Percentiles rank a stretch among this genome's conserved stretches.
Evolutionary conservation across 108 stramenopile genomes (phyloP).

Genomic region (Pseudonitzschia multiseries): DNA sequence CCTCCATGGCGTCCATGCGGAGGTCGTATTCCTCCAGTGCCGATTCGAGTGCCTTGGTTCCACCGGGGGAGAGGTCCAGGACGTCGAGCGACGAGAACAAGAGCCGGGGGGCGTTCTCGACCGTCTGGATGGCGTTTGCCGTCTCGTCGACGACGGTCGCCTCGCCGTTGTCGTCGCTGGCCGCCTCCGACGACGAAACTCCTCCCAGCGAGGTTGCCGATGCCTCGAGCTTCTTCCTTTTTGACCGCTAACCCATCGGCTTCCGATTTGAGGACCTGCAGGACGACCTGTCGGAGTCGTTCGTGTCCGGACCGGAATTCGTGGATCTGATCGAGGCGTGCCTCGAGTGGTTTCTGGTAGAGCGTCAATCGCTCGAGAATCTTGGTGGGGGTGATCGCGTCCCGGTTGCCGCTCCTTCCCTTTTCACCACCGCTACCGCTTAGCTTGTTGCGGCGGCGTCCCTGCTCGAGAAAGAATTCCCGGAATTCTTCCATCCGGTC

Average conservation of each 20-base stretch:
- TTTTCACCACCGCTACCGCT: constrained; percentile 1
- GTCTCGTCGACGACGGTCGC: constrained; percentile 1
- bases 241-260: constrained; percentile 46
- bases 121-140: constrained; percentile 61
- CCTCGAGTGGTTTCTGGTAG: constrained; percentile 67
- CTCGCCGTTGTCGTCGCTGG: background rate
- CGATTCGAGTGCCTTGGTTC: constrained; percentile 56
- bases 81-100: constrained; percentile 67
- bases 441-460: constrained; percentile 63
- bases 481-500: constrained; percentile 62
- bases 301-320: constrained; percentile 78
- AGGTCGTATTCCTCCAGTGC: constrained; percentile 82
- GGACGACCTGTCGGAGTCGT: constrained; percentile 63
- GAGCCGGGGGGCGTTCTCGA: constrained; percentile 69
- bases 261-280: constrained; percentile 52
- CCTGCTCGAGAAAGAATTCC: constrained; percentile 73
- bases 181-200: too few relatives aligned
- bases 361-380: constrained; percentile 68
- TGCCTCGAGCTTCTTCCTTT: background rate
- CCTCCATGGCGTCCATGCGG: constrained; percentile 85
- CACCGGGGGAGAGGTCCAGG: constrained; percentile 69
- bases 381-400: constrained; percentile 57
- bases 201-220: background rate
- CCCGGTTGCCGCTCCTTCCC: too few relatives aligned
- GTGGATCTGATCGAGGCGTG: constrained; percentile 70